Percentiles rank a stretch among this genome's conserved stretches.
Evolutionary conservation across 192 early-diverging fungal species (phyloP).

Genomic region (Backusella tuberculispora): DNA sequence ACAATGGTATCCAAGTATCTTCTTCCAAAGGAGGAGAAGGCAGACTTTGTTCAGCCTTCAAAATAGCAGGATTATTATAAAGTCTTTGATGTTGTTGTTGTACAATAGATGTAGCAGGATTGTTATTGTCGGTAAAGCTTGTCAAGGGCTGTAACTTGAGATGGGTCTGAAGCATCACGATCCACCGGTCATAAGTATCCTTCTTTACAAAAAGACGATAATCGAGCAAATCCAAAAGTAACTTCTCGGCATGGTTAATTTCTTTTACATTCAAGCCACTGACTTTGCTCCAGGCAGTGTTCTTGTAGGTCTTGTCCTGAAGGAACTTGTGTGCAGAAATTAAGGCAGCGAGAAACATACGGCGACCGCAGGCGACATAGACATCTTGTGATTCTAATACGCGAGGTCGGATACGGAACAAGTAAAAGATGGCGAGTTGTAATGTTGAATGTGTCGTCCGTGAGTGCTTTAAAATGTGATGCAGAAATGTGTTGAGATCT

Average conservation of each 20-base stretch:
- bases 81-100: neutral
- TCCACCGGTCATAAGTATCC: constrained; percentile 42
- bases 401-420: constrained; percentile 44
- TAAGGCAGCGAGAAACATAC: constrained; percentile 83
- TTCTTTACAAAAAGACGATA: constrained; percentile 73
- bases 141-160: constrained; percentile 23
- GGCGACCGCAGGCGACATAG: constrained; percentile 68
- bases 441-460: constrained; percentile 63
- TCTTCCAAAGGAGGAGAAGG: constrained; percentile 10
- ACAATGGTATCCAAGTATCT: constrained; percentile 12
- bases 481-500: constrained; percentile 58
- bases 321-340: constrained; percentile 90
- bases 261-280: constrained; percentile 78
- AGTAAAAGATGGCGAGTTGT: constrained; percentile 62
- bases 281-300: constrained; percentile 89
- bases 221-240: constrained; percentile 78
- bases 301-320: constrained; percentile 85
- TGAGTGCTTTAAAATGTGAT: constrained; percentile 58
- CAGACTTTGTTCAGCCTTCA: neutral
- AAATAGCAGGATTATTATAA: neutral
- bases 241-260: constrained; percentile 83
- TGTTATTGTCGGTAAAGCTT: neutral
- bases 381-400: constrained; percentile 31
- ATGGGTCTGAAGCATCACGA: constrained; percentile 41
- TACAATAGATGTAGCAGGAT: neutral